Percentiles rank a stretch among this genome's conserved stretches.
Evolutionary conservation across 2,329 filamentous ascomycete genomes (phyloP).

Genomic region (Botrytis pseudocinerea): DNA sequence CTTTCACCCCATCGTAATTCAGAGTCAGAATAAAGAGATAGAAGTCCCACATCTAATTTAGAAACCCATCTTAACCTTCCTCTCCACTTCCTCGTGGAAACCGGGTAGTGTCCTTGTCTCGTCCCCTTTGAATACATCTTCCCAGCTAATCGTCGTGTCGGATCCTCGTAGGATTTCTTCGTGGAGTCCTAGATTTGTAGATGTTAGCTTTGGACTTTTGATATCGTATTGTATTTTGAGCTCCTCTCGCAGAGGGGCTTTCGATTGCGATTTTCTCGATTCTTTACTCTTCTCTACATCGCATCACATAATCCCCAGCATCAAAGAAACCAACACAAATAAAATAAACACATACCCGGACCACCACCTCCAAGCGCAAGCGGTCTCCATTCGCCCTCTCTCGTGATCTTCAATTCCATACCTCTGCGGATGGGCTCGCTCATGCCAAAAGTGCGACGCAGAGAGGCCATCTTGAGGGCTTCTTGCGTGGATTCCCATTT

Average conservation of each 20-base stretch:
- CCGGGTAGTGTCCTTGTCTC: slow-evolving; percentile 69
- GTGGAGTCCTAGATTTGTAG: slow-evolving; percentile 59
- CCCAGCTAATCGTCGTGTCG: slow-evolving; percentile 81
- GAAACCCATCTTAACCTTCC: slow-evolving; percentile 73
- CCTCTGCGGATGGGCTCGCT: slow-evolving; percentile 87
- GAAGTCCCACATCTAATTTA: slow-evolving; percentile 24
- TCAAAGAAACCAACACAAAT: neutral
- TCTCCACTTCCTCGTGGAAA: slow-evolving; percentile 93
- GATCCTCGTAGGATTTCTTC: slow-evolving; percentile 83
- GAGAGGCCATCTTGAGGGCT: slow-evolving; percentile 79
- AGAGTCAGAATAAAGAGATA: slow-evolving; percentile 23
- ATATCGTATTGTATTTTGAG: neutral
- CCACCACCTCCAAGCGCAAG: slow-evolving; percentile 59
- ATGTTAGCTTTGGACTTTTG: neutral
- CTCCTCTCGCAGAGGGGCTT: neutral
- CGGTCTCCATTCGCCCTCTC: slow-evolving; percentile 78
- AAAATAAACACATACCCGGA: slow-evolving; percentile 41
- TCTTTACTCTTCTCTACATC: rapidly evolving
- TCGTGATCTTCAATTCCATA: slow-evolving; percentile 92
- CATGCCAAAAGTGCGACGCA: slow-evolving; percentile 86
- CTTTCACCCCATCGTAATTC: too few relatives aligned
- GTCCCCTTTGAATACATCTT: slow-evolving; percentile 86
- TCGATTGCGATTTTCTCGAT: neutral
- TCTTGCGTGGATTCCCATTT: slow-evolving; percentile 92
- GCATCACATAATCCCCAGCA: neutral